phyloP scores from a whole-genome alignment of 2,329 filamentous ascomycete genomes.

The Macrophomina pseudophaseolina region DNA sequence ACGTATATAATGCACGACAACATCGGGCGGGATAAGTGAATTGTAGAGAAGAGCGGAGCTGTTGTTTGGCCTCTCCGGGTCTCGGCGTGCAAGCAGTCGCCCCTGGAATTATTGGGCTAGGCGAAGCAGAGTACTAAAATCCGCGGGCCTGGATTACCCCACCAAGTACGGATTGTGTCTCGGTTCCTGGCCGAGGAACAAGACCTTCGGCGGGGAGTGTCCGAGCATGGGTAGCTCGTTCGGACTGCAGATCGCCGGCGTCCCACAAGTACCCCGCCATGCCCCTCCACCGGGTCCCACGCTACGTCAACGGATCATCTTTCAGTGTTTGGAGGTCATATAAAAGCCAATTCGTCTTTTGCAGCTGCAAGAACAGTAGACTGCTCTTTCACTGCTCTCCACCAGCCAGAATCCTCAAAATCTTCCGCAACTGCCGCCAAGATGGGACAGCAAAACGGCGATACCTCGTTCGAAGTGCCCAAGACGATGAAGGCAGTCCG shows the following conservation, averaged over 20 bases:
- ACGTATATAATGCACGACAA: background rate
- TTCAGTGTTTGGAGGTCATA: background rate
- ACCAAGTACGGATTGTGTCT: too few species aligned
- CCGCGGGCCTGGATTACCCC: too few species aligned
- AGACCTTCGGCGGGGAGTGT: background rate
- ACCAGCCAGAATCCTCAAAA: background rate
- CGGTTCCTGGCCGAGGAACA: background rate
- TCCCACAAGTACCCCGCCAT: background rate
- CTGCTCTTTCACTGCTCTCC: background rate
- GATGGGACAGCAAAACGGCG: slow-evolving; percentile 2
- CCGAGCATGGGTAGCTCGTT: background rate
- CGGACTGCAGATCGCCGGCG: background rate
- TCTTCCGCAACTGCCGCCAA: background rate
- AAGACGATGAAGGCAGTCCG: slow-evolving; percentile 28
- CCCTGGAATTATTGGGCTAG: too few species aligned
- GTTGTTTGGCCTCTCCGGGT: too few species aligned
- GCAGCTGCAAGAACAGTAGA: too few species aligned
- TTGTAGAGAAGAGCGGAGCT: too few species aligned
- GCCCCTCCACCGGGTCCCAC: background rate
- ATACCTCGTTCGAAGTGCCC: slow-evolving; percentile 7
- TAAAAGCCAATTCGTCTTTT: background rate
- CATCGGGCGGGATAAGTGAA: background rate
- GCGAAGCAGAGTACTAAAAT: too few species aligned
- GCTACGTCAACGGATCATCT: background rate
- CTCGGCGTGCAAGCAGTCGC: too few species aligned